A percentile compares a stretch with the other conserved stretches of the same genome.
These are phyloP conservation scores for Bryoerythrophyllum caledonicum DNA, from an alignment of 225 moss, liverwort and hornwort species.

Conservation along the genomic window DNA sequence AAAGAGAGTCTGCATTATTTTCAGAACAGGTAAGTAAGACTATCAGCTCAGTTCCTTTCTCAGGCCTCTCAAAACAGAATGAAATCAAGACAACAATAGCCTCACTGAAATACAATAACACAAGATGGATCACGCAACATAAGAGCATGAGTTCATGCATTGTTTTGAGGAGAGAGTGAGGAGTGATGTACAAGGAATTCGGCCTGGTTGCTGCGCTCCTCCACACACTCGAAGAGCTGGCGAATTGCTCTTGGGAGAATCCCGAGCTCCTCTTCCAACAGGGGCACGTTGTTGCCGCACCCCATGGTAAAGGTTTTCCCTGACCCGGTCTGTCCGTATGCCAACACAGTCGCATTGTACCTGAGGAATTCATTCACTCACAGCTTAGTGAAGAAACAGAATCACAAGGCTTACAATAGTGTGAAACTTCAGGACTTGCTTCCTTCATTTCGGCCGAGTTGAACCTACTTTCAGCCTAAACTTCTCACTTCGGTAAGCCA, in stretches of 20 bases:
- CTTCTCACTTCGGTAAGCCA: too few relatives aligned
- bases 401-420: too few relatives aligned
- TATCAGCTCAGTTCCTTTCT: too few relatives aligned
- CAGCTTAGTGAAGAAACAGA: too few relatives aligned
- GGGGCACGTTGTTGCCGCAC: conserved; percentile 73
- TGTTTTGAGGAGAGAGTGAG: conserved; percentile 9
- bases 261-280: conserved; percentile 88
- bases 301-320: conserved; percentile 96
- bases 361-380: conserved; percentile 20
- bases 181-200: conserved; percentile 72
- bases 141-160: not conserved
- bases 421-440: too few relatives aligned
- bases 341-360: conserved; percentile 92
- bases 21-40: too few relatives aligned
- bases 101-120: conserved; percentile 8
- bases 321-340: conserved; percentile 93
- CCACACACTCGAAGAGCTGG: conserved; percentile 81
- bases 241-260: conserved; percentile 89
- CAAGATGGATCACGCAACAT: not conserved
- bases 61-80: too few relatives aligned
- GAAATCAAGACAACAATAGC: too few relatives aligned
- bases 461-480: too few relatives aligned
- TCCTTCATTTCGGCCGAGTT: too few relatives aligned
- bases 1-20: too few relatives aligned
- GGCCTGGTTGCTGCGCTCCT: conserved; percentile 82